These are phyloP conservation scores for Fusarium tjaetaba DNA, from an alignment of 2,329 filamentous ascomycete species.

Conservation along the genomic window DNA sequence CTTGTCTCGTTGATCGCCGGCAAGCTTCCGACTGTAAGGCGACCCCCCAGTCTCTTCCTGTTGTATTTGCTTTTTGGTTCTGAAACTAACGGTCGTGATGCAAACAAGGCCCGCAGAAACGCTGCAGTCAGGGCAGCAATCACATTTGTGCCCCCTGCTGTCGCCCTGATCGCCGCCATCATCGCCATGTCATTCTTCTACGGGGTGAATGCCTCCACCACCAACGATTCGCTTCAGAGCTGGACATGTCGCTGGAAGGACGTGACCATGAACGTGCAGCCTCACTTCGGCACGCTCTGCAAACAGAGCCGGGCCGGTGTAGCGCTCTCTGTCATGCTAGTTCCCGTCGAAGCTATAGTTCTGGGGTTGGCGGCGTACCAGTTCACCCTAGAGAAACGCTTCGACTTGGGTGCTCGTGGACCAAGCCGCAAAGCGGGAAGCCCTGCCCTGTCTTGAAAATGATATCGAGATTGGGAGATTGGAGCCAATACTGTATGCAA, in stretches of 20 bases:
- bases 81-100: constrained; percentile 24
- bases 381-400: constrained; percentile 56
- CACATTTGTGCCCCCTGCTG: constrained; percentile 42
- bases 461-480: neutral
- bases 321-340: constrained; percentile 64
- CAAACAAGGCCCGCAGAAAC: constrained; percentile 36
- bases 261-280: constrained; percentile 61
- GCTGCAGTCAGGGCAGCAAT: constrained; percentile 28
- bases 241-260: constrained; percentile 71
- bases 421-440: constrained; percentile 49
- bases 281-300: constrained; percentile 67
- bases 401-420: constrained; percentile 33
- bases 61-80: constrained; percentile 12
- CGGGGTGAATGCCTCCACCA: constrained; percentile 62
- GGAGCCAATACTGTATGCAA: neutral
- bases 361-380: constrained; percentile 59
- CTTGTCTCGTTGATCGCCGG: constrained; percentile 58
- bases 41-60: neutral
- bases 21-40: constrained; percentile 62
- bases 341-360: constrained; percentile 64
- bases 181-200: constrained; percentile 68
- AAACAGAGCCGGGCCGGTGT: constrained; percentile 64
- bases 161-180: constrained; percentile 54
- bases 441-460: constrained; percentile 40
- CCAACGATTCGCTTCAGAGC: constrained; percentile 65